Conservation (phyloP, 306 rosid genomes). For the Ammopiptanthus mongolicus region DNA sequence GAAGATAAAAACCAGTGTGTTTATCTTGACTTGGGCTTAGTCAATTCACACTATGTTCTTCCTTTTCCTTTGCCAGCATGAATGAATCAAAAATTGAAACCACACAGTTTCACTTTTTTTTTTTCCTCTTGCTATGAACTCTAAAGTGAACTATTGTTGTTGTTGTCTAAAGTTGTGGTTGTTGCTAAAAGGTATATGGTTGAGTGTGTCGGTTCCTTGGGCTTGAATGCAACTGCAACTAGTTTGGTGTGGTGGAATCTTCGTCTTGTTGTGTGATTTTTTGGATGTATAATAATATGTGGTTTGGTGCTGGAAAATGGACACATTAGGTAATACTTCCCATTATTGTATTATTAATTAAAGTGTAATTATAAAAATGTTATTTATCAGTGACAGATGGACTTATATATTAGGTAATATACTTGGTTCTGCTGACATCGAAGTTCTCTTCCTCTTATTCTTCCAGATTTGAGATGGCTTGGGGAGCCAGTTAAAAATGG, state of each 20-base stretch:
- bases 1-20: background rate
- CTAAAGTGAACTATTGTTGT: no score
- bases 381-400: background rate
- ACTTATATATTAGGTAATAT: background rate
- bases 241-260: conserved; percentile 48
- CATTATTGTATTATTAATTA: conserved; percentile 11
- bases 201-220: conserved; percentile 49
- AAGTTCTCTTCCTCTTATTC: background rate
- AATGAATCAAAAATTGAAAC: conserved; percentile 3
- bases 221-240: conserved; percentile 48
- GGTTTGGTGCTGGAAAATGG: conserved; percentile 27
- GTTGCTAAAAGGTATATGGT: conserved; percentile 54
- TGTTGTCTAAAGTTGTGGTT: conserved; percentile 31
- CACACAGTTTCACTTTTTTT: background rate
- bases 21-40: conserved; percentile 32
- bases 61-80: background rate
- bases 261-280: background rate
- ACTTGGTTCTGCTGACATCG: background rate
- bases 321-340: conserved; percentile 27
- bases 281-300: background rate
- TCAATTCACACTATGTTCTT: background rate
- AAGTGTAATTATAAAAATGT: background rate
- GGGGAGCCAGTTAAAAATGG: background rate
- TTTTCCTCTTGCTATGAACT: background rate
- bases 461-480: conserved; percentile 19